Evolutionary conservation across 108 stramenopile species (phyloP).

Genomic region (Pseudonitzschia delicatissima): DNA sequence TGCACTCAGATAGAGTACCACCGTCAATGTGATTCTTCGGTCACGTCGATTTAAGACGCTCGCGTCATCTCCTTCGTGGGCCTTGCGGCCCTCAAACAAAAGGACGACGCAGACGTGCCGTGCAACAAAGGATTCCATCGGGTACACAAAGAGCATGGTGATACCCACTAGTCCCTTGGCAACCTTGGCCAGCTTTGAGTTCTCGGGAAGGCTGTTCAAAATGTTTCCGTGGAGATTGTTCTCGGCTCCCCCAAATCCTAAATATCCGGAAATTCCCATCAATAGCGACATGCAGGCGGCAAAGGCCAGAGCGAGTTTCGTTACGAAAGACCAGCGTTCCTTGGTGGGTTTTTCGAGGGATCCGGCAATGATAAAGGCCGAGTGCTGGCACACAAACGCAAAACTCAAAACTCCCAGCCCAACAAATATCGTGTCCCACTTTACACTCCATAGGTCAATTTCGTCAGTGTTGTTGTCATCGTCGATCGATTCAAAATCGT

Average conservation of each 20-base stretch:
- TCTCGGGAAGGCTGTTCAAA: constrained; percentile 50
- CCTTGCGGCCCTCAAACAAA: constrained; percentile 69
- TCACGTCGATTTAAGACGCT: constrained; percentile 68
- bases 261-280: constrained; percentile 58
- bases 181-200: constrained; percentile 40
- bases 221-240: constrained; percentile 52
- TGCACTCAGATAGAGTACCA: constrained; percentile 59
- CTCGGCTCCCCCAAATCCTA: constrained; percentile 40
- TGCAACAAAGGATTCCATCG: constrained; percentile 79
- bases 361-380: constrained; percentile 85
- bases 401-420: constrained; percentile 79
- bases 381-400: constrained; percentile 85
- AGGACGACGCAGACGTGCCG: constrained; percentile 76
- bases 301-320: constrained; percentile 42
- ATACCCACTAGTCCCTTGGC: constrained; percentile 51
- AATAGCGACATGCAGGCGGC: constrained; percentile 45
- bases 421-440: constrained; percentile 64
- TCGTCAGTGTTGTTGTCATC: not conserved
- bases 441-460: constrained; percentile 19
- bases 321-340: constrained; percentile 66
- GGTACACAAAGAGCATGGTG: constrained; percentile 85
- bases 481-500: not conserved
- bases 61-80: constrained; percentile 82
- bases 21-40: constrained; percentile 64
- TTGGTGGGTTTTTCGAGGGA: constrained; percentile 66